These are phyloP conservation scores for Phytophthora multivora DNA, from an alignment of 352 stramenopile genomes.

Conservation along the genomic window DNA sequence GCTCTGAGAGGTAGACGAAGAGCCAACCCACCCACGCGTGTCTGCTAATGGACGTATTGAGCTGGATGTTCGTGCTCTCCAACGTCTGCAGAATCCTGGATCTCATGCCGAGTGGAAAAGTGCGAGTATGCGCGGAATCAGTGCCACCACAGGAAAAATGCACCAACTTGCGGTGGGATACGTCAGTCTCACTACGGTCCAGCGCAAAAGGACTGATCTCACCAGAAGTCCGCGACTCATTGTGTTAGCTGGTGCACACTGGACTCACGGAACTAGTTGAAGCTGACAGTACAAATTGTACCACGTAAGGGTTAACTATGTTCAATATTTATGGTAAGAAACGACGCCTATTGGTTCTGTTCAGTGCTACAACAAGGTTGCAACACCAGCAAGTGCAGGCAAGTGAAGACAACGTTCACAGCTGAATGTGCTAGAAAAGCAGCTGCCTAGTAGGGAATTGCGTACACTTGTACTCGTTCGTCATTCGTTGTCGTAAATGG, in stretches of 20 bases:
- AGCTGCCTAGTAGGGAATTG: background rate
- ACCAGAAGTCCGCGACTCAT: slow-evolving; percentile 11
- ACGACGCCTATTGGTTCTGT: too few relatives aligned
- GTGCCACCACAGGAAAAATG: slow-evolving; percentile 2
- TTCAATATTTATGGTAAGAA: background rate
- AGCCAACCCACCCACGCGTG: slow-evolving; percentile 26
- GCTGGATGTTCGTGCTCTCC: slow-evolving; percentile 15
- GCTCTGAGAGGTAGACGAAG: slow-evolving; percentile 21
- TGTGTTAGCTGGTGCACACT: slow-evolving; percentile 1
- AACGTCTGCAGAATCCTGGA: slow-evolving; percentile 7
- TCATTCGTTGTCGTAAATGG: background rate
- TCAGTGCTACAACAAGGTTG: too few relatives aligned
- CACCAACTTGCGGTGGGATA: background rate
- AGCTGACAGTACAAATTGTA: background rate
- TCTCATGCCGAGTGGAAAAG: slow-evolving; percentile 12
- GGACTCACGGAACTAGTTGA: slow-evolving; percentile 5
- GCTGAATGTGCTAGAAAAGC: background rate
- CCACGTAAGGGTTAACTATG: too few relatives aligned
- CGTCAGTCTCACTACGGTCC: background rate
- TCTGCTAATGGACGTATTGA: slow-evolving; percentile 28
- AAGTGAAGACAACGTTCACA: background rate
- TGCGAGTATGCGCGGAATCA: slow-evolving; percentile 14
- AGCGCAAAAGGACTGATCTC: slow-evolving; percentile 20
- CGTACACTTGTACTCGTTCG: too few relatives aligned
- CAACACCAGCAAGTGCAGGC: background rate